phyloP scores from a whole-genome alignment of 2,329 filamentous ascomycete species.

The Ascochyta rabiei region DNA sequence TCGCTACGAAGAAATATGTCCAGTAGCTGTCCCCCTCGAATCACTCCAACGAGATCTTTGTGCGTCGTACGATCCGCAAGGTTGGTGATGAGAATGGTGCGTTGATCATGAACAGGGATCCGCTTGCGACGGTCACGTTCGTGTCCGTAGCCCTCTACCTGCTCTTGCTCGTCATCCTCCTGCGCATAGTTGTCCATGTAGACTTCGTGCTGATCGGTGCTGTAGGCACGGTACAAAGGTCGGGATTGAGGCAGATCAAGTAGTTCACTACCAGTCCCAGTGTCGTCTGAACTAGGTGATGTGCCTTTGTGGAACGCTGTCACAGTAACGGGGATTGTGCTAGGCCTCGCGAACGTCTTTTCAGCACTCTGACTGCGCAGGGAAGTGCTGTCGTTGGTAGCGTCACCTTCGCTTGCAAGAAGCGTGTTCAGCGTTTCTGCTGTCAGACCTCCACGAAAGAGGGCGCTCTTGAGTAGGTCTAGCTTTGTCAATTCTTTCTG shows the following conservation, averaged over 20 bases:
- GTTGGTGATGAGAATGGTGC: slow-evolving; percentile 68
- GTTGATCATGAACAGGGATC: slow-evolving; percentile 45
- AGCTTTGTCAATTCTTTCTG: slow-evolving; percentile 3
- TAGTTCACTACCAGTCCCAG: slow-evolving; percentile 25
- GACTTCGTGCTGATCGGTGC: slow-evolving; percentile 26
- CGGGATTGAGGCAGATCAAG: slow-evolving; percentile 19
- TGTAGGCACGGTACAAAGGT: slow-evolving; percentile 21
- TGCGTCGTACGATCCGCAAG: slow-evolving; percentile 68
- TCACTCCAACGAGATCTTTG: slow-evolving; percentile 66
- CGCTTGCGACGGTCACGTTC: slow-evolving; percentile 9
- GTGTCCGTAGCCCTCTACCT: slow-evolving; percentile 19
- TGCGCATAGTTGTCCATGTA: slow-evolving; percentile 22
- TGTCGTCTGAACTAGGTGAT: slow-evolving; percentile 27
- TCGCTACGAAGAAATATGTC: slow-evolving; percentile 71
- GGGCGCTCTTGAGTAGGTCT: slow-evolving; percentile 55
- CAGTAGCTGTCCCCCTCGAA: slow-evolving; percentile 74
- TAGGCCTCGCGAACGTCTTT: slow-evolving; percentile 18
- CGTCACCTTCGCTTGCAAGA: slow-evolving; percentile 41
- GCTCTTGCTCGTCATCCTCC: slow-evolving; percentile 32
- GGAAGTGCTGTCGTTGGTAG: slow-evolving; percentile 20
- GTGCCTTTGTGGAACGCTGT: slow-evolving; percentile 8
- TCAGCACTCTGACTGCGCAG: slow-evolving; percentile 24
- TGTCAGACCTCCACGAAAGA: slow-evolving; percentile 59
- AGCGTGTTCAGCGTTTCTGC: slow-evolving; percentile 57
- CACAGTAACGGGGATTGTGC: slow-evolving; percentile 17